Base-by-base conservation (phyloP, 176 grass and related monocot genomes). In the Poa pratensis region DNA sequence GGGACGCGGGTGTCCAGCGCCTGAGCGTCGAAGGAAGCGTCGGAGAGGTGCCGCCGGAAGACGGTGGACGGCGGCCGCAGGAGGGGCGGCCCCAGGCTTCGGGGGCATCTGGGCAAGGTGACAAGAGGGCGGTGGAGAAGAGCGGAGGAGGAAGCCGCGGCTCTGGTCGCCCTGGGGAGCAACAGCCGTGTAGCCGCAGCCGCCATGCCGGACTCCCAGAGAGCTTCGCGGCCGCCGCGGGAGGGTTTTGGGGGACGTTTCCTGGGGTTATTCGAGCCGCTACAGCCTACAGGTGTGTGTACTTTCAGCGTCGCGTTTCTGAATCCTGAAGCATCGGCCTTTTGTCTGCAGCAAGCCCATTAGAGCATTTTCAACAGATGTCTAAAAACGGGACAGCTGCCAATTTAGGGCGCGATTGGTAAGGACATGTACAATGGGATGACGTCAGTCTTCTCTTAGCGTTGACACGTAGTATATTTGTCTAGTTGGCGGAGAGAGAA, bases 1-100 rank as follows among this genome's bases (percentile, higher is more conserved):
- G 89, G 89, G 27, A 94, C 82, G 84, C 89, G 89, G 55, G 50
- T 89, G 50, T 91, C 89, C 50, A 91, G 72, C 81, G 82, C 92
- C 73, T 89, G 84, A 20, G 84, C 57, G 6, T 86, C 82, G 57
- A 90, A 89, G 74, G 69, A 7, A 22, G 39, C 40, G n/a, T 85
- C 89, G 30, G 80, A 82, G 67, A 86, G 82, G 59, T 39, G 55
- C 69, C 75, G 73, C 42, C 28, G 27, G 66, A 69, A 80, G 50
- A 45, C 22, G 37, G 17, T 26, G 5, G 73, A 42, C 48, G 27
- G 57, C 46, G 34, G 27, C 75, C 57, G 32, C 16, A 9, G 35
- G 10, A 68, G 52, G 32, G 80, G 12, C 30, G 58, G 60, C 71
- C 13, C 74, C 14, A 86, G 83, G 73, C 45, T 59, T 73, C 67